Conservation (phyloP, 2,329 filamentous ascomycete genomes). For the Colletotrichum euphorbiae region DNA sequence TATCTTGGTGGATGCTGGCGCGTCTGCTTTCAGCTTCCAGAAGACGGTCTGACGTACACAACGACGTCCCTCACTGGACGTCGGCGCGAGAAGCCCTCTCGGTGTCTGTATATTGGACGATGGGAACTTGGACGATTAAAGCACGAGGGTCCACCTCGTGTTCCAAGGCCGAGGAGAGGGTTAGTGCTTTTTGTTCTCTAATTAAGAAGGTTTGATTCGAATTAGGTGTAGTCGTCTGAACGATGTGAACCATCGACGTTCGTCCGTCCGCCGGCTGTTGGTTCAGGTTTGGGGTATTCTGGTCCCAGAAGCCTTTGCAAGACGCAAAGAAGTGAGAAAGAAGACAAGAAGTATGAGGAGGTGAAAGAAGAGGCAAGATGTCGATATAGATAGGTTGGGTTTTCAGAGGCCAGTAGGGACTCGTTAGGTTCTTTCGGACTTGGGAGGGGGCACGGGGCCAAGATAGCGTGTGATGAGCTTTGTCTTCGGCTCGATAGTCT, state of each 20-base stretch:
- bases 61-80: not conserved
- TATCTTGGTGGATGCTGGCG: not conserved
- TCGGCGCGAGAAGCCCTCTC: not conserved
- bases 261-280: not conserved
- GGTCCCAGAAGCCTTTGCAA: not conserved
- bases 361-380: not conserved
- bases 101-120: conserved; percentile 17
- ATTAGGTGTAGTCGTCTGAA: conserved; percentile 24
- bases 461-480: conserved; percentile 1
- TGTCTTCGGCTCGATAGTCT: conserved; percentile 3
- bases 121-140: not conserved
- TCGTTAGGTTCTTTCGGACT: not conserved
- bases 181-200: not conserved
- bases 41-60: not conserved
- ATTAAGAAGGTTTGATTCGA: conserved; percentile 10
- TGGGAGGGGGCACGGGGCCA: conserved; percentile 1
- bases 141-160: not conserved
- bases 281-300: not conserved
- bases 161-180: conserved; percentile 8
- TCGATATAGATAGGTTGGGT: not conserved
- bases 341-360: not conserved
- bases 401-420: conserved; percentile 1
- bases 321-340: not conserved
- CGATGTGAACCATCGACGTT: not conserved
- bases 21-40: conserved; percentile 1